Evolutionary conservation across 352 stramenopile species (phyloP).

Genomic region (Pythium dissotocum): DNA sequence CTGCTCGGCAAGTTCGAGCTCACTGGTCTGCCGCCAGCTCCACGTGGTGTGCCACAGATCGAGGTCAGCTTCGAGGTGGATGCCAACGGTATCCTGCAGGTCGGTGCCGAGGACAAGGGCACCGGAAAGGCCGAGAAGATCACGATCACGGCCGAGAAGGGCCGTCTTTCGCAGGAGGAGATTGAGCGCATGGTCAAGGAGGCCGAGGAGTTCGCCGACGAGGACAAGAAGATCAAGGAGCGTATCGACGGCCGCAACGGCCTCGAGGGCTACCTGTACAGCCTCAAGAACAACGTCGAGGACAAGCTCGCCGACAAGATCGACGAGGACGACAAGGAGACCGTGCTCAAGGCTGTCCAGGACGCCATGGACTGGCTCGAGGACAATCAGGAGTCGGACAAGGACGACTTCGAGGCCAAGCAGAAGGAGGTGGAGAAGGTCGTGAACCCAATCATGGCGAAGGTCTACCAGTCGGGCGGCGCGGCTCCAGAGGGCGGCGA

Average conservation of each 20-base stretch:
- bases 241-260: constrained; percentile 96
- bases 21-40: constrained; percentile 95
- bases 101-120: constrained; percentile 97
- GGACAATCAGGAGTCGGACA: constrained; percentile 97
- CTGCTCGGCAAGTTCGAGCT: constrained; percentile 99
- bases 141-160: constrained; percentile 99
- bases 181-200: constrained; percentile 99
- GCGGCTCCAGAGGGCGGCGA: constrained; percentile 46
- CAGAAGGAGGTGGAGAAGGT: constrained; percentile 99
- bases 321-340: constrained; percentile 93
- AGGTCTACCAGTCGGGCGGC: constrained; percentile 93
- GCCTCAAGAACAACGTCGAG: constrained; percentile 93
- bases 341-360: constrained; percentile 91
- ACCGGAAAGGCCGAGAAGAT: constrained; percentile 98
- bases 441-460: constrained; percentile 98
- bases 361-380: constrained; percentile 99
- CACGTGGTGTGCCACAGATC: constrained; percentile 98
- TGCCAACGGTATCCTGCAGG: constrained; percentile 99
- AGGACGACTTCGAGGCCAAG: constrained; percentile 97
- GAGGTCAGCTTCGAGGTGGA: constrained; percentile 99
- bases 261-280: constrained; percentile 97
- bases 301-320: constrained; percentile 97
- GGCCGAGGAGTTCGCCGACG: constrained; percentile 97
- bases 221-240: constrained; percentile 98
- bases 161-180: constrained; percentile 97